phyloP scores from a whole-genome alignment of 495 filamentous ascomycete genomes.

The Amorphotheca resinae region DNA sequence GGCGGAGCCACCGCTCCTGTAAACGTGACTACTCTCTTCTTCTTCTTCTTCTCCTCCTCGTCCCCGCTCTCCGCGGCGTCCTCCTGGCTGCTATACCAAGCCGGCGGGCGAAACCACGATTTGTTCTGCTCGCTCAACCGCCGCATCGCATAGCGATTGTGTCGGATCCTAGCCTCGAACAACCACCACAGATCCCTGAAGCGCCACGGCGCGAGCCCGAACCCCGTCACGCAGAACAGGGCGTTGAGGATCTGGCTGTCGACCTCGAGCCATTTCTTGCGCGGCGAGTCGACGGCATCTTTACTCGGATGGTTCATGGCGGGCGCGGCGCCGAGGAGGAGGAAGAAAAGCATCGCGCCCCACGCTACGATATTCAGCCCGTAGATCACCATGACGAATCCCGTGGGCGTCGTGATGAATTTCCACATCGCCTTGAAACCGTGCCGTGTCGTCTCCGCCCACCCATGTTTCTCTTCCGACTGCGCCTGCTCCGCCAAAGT shows the following conservation, averaged over 20 bases:
- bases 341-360: constrained; percentile 80
- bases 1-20: constrained; percentile 51
- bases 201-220: constrained; percentile 72
- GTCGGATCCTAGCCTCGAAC: constrained; percentile 43
- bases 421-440: constrained; percentile 38
- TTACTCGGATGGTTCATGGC: constrained; percentile 66
- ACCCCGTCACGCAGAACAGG: constrained; percentile 75
- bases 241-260: constrained; percentile 72
- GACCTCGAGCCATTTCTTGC: constrained; percentile 69
- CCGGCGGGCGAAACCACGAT: constrained; percentile 35
- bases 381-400: constrained; percentile 65
- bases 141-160: constrained; percentile 23
- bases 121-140: constrained; percentile 23
- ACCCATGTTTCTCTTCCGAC: constrained; percentile 34
- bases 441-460: constrained; percentile 36
- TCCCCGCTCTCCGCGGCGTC: constrained; percentile 25
- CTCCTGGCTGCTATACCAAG: constrained; percentile 27
- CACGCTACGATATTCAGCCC: constrained; percentile 70
- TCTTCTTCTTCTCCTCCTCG: constrained; percentile 15
- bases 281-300: constrained; percentile 55
- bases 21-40: too few relatives aligned
- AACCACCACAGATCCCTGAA: constrained; percentile 67
- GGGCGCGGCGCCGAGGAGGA: constrained; percentile 59
- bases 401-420: constrained; percentile 51
- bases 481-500: background rate